A percentile compares a stretch with the other conserved stretches of the same genome.
phyloP scores from a whole-genome alignment of 495 filamentous ascomycete genomes.

The Aspergillus diversus region DNA sequence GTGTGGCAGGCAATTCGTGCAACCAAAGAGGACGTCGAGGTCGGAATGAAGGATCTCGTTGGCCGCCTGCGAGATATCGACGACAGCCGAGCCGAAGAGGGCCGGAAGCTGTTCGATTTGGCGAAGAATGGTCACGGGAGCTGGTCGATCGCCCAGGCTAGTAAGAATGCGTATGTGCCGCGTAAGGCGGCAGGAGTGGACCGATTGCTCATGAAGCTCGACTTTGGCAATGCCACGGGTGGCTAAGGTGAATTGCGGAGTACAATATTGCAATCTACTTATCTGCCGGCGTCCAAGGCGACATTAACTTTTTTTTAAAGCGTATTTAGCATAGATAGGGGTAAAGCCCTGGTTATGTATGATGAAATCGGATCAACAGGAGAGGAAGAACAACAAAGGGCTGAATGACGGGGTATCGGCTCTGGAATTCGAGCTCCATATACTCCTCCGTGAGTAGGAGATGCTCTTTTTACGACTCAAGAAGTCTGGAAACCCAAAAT shows the following conservation, averaged over 20 bases:
- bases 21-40: conserved; percentile 37
- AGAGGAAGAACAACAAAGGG: neutral
- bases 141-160: conserved; percentile 17
- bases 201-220: conserved; percentile 82
- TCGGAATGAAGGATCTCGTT: conserved; percentile 67
- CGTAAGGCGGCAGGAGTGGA: conserved; percentile 73
- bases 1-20: conserved; percentile 58
- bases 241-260: conserved; percentile 5
- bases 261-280: too few relatives aligned
- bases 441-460: too few relatives aligned
- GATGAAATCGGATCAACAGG: neutral
- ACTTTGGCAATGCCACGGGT: conserved; percentile 58
- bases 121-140: conserved; percentile 24
- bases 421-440: too few relatives aligned
- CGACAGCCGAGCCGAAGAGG: conserved; percentile 50
- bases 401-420: neutral
- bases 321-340: neutral
- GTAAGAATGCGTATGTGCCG: conserved; percentile 56
- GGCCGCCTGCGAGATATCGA: conserved; percentile 62
- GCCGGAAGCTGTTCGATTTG: conserved; percentile 41
- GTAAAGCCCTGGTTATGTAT: neutral
- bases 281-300: too few relatives aligned
- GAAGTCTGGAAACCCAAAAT: too few relatives aligned
- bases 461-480: too few relatives aligned
- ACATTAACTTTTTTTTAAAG: neutral